Percentiles rank a stretch among this genome's conserved stretches.
phyloP scores from a whole-genome alignment of 441 rosid genomes.

The Caryocar brasiliense region DNA sequence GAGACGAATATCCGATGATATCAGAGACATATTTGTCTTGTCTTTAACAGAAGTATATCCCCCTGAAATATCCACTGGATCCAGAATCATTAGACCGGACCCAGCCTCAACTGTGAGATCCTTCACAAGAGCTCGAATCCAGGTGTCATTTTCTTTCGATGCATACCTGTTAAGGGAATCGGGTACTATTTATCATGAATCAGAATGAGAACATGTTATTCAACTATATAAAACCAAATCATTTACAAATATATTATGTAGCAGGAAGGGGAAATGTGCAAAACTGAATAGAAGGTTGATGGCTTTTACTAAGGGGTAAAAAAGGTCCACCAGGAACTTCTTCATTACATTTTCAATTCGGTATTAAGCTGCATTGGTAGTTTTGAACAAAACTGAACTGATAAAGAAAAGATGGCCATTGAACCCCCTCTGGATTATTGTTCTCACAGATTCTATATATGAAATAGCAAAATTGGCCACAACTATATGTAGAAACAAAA shows the following conservation, averaged over 20 bases:
- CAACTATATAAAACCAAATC: background rate
- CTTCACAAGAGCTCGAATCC: slow-evolving; percentile 85
- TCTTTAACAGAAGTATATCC: slow-evolving; percentile 89
- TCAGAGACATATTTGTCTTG: slow-evolving; percentile 80
- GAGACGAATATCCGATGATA: slow-evolving; percentile 75
- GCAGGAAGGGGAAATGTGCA: no score
- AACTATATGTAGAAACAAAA: background rate
- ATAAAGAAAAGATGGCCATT: no score
- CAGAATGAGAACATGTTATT: background rate
- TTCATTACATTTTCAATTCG: no score
- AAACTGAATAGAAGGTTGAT: no score
- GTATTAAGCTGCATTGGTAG: no score
- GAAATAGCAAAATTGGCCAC: no score
- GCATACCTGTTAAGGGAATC: slow-evolving; percentile 65
- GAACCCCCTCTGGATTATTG: no score
- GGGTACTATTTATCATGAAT: background rate
- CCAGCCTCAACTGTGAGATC: slow-evolving; percentile 89
- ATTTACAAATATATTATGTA: no score
- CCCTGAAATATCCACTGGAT: slow-evolving; percentile 83
- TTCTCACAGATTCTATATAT: no score
- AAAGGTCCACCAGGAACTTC: no score
- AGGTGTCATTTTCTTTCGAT: slow-evolving; percentile 86
- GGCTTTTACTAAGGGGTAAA: no score
- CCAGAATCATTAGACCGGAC: slow-evolving; percentile 90
- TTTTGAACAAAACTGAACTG: no score